Base-by-base conservation (phyloP, 1,284 basidiomycete genomes). In the Spongiforma sp. region DNA sequence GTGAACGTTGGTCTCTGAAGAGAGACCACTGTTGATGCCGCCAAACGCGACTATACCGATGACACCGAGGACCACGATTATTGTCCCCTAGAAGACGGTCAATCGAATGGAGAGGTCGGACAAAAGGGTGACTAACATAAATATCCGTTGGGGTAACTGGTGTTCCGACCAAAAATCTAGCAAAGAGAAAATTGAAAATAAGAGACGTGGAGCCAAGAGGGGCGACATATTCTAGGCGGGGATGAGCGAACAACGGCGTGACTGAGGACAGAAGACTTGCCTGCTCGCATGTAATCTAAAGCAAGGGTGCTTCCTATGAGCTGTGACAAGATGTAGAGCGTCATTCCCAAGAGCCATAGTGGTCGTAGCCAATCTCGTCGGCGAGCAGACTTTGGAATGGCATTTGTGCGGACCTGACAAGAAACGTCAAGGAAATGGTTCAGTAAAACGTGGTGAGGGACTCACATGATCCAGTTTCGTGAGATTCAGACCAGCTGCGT, bases 181-280 rank as follows among this genome's bases (percentile, higher is more conserved):
- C 93, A 74, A 95, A 95, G 41, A 95, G 81, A 73, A 95, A 94
- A 77, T 95, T 95, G 81, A 95, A 95, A 62, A 95, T 88, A 64
- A 95, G 86, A 15, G 93, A 93, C 12, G 91, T 90, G 5, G 92
- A 93, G 26, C 93, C 93, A 12, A 94, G 82, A 12, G 93, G 93
- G 4, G 93, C 93, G 57, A 94, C 93, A 71, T 93, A 93, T 87
- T 94, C 91, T 91, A 69, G 6, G 28, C 36, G 37, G 46, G 21
- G 90, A 80, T 9, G 50, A 32, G 55, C 64, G 36, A 67, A 43
- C 8, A 34, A 36, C 41, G 10, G 24, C 32, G 34, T 26, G 6
- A 28, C n/a, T 5, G 26, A 43, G 19, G n/a, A 33, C 12, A 32
- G n/a, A 46, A 32, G 53, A 58, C 69, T 54, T 67, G 87, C 92